Percentiles rank a stretch among this genome's conserved stretches.
phyloP scores from a whole-genome alignment of 768 basidiomycete genomes.

The Grammothele lineata region DNA sequence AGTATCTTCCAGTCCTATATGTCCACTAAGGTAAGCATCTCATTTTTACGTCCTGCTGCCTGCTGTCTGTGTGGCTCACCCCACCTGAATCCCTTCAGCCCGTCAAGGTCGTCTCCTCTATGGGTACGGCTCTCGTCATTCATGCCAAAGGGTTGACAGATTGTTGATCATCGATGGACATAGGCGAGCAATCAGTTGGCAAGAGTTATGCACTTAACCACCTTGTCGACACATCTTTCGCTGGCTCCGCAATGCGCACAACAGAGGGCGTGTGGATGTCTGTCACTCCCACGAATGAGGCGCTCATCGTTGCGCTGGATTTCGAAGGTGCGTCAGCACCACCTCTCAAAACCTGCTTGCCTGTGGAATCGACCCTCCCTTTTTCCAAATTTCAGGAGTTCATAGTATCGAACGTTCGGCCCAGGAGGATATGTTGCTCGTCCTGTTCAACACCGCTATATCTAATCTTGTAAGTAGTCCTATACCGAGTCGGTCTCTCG shows the following conservation, averaged over 20 bases:
- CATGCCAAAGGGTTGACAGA: no score
- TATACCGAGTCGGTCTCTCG: no score
- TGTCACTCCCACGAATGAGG: slow-evolving; percentile 53
- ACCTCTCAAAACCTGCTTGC: no score
- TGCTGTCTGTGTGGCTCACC: no score
- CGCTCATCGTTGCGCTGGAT: slow-evolving; percentile 54
- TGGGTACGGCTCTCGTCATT: slow-evolving; percentile 38
- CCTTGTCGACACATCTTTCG: slow-evolving; percentile 60
- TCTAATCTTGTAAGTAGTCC: slow-evolving; percentile 49
- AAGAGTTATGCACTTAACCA: slow-evolving; percentile 59
- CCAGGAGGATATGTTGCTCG: slow-evolving; percentile 60
- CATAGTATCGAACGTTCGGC: slow-evolving; percentile 60
- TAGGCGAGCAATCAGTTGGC: slow-evolving; percentile 61
- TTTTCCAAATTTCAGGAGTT: no score
- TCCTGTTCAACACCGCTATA: slow-evolving; percentile 61
- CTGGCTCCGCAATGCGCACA: slow-evolving; percentile 63
- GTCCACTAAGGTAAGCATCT: slow-evolving; percentile 51
- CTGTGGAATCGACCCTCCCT: no score
- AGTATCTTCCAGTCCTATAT: slow-evolving; percentile 59
- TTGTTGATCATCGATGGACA: neutral
- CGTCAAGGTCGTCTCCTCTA: slow-evolving; percentile 61
- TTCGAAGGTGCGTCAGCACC: slow-evolving; percentile 56
- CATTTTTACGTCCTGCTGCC: no score
- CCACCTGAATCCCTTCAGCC: no score
- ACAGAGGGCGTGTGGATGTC: slow-evolving; percentile 68